A percentile compares a stretch with the other conserved stretches of the same genome.
These are phyloP conservation scores for Dunaliella sp. DNA, from an alignment of 139 green algal species.

Conservation along the genomic window DNA sequence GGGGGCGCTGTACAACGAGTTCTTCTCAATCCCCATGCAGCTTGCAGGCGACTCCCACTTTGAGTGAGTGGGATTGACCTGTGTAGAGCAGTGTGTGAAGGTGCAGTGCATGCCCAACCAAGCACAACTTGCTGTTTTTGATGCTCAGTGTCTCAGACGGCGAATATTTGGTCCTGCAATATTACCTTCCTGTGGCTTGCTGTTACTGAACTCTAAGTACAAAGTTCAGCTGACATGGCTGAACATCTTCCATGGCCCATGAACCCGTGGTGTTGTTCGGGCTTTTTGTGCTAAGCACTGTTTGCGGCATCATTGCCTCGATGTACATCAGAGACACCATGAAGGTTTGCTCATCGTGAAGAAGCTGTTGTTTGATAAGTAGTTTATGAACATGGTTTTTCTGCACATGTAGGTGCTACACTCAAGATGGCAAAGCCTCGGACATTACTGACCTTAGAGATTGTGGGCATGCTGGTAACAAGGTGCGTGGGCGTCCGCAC, in stretches of 20 bases:
- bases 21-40: conserved; percentile 92
- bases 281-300: too few relatives aligned
- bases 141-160: neutral
- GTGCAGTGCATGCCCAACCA: too few relatives aligned
- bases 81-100: neutral
- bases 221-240: too few relatives aligned
- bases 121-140: neutral
- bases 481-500: conserved; percentile 5
- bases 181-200: too few relatives aligned
- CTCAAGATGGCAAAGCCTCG: neutral
- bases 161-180: neutral
- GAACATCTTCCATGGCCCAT: too few relatives aligned
- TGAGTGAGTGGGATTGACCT: conserved; percentile 18
- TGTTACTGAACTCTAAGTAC: too few relatives aligned
- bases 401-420: conserved; percentile 21
- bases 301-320: too few relatives aligned
- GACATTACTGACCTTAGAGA: conserved; percentile 25
- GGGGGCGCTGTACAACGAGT: conserved; percentile 97
- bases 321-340: too few relatives aligned
- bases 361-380: too few relatives aligned
- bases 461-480: conserved; percentile 22
- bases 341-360: too few relatives aligned
- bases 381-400: too few relatives aligned
- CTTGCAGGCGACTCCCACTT: conserved; percentile 69
- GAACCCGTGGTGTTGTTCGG: too few relatives aligned